phyloP scores from a whole-genome alignment of 2,329 filamentous ascomycete species.

The Beauveria asiatica region DNA sequence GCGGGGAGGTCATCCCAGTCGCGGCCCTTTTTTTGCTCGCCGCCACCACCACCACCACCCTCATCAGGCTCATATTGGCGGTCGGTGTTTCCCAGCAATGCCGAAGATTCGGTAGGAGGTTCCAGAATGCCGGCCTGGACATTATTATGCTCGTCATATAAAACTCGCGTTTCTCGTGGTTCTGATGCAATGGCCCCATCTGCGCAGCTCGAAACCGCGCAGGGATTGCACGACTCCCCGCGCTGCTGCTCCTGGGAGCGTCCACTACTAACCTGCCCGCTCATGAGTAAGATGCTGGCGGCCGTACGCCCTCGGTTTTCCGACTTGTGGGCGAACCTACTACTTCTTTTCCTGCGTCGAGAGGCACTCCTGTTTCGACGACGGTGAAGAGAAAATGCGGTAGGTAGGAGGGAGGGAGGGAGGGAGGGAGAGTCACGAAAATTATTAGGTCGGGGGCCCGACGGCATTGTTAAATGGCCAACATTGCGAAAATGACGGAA shows the following conservation, averaged over 20 bases:
- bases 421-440: background rate
- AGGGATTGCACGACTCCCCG: background rate
- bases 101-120: background rate
- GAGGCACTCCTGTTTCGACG: background rate
- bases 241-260: background rate
- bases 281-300: background rate
- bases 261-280: background rate
- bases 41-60: background rate
- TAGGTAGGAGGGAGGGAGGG: background rate
- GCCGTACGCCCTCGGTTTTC: no score
- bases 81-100: background rate
- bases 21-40: conserved; percentile 1
- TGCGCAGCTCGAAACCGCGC: background rate
- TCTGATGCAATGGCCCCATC: background rate
- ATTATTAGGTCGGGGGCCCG: background rate
- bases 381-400: background rate
- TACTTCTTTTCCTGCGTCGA: background rate
- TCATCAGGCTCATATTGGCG: background rate
- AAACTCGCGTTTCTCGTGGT: background rate
- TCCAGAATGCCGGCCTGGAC: background rate
- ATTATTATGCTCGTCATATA: background rate
- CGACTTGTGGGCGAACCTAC: background rate
- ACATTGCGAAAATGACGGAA: background rate
- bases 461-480: background rate
- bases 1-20: conserved; percentile 6